A percentile compares a stretch with the other conserved stretches of the same genome.
Conservation (phyloP, 2,329 filamentous ascomycete species). For the Aureobasidium sp. region DNA sequence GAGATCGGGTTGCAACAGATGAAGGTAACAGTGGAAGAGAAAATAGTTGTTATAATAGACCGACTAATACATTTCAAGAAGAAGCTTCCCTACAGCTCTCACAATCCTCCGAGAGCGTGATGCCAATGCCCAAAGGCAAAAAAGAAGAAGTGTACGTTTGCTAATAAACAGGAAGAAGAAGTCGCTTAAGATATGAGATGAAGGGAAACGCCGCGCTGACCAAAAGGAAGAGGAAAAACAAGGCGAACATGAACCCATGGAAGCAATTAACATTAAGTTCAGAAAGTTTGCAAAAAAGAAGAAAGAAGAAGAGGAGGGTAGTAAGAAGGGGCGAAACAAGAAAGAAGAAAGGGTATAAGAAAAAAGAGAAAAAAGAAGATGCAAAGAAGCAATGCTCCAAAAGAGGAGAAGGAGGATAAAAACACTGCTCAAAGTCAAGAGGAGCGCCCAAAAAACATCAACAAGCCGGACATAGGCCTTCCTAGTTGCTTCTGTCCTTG, state of each 20-base stretch:
- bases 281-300: neutral
- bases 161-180: neutral
- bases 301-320: neutral
- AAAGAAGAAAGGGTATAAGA: conserved; percentile 9
- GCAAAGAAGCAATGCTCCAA: neutral
- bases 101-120: neutral
- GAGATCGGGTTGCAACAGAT: too few relatives aligned
- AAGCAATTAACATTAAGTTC: conserved; percentile 8
- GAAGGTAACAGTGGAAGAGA: too few relatives aligned
- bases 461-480: neutral
- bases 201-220: conserved; percentile 2
- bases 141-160: neutral
- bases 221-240: neutral
- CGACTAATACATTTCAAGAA: neutral
- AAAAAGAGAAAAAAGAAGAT: neutral
- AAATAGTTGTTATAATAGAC: neutral
- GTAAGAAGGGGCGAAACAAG: neutral
- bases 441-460: neutral
- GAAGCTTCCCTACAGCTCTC: neutral
- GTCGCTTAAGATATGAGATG: neutral
- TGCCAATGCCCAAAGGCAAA: neutral
- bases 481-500: conserved; percentile 40
- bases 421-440: neutral
- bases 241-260: neutral
- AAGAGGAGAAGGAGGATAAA: neutral